Conservation (phyloP, 1,284 basidiomycete species). For the Cryptococcus sp. region DNA sequence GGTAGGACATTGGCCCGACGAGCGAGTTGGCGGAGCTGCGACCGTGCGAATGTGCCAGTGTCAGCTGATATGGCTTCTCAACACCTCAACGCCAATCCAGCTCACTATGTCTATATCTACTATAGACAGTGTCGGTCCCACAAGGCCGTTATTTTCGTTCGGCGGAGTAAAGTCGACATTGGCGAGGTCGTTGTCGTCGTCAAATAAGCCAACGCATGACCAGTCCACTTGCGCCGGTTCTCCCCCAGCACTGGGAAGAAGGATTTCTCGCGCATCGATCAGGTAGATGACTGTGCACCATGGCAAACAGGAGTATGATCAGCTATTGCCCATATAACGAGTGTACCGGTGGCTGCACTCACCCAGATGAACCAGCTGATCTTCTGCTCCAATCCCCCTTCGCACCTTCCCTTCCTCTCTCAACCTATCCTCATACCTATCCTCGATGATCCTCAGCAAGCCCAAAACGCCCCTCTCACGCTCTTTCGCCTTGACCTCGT, state of each 20-base stretch:
- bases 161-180: not conserved
- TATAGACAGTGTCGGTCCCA: conserved; percentile 8
- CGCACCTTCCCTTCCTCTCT: conserved; percentile 48
- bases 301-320: conserved; percentile 1
- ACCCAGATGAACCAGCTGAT: conserved; percentile 47
- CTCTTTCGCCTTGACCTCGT: conserved; percentile 15
- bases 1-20: conserved; percentile 45
- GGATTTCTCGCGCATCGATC: conserved; percentile 42
- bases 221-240: conserved; percentile 25
- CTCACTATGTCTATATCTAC: conserved; percentile 32
- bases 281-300: conserved; percentile 41
- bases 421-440: conserved; percentile 39
- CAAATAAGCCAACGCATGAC: conserved; percentile 34
- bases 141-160: not conserved
- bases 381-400: conserved; percentile 34
- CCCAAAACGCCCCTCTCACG: conserved; percentile 36
- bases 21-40: conserved; percentile 39
- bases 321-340: not conserved
- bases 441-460: conserved; percentile 42
- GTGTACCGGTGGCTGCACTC: conserved; percentile 7
- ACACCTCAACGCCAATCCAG: not conserved
- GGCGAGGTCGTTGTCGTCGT: conserved; percentile 10
- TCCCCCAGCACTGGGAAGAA: conserved; percentile 16
- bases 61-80: not conserved
- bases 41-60: too few relatives aligned